A percentile compares a stretch with the other conserved stretches of the same genome.
phyloP scores from a whole-genome alignment of 768 basidiomycete genomes.

The Butyriboletus loyo region DNA sequence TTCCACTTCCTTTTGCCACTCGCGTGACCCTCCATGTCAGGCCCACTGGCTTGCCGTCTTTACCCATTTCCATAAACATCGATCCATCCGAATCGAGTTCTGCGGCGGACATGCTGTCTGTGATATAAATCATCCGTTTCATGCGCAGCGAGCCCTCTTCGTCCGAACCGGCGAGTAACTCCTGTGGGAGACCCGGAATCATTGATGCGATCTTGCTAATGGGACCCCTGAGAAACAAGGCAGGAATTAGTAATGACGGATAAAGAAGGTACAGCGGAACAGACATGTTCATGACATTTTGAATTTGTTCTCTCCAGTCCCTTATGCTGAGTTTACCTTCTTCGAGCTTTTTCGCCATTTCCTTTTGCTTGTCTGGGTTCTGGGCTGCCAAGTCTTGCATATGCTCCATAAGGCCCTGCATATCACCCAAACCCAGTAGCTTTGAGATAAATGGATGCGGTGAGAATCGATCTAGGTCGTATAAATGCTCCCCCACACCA shows the following conservation, averaged over 20 bases:
- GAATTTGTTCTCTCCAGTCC: conserved; percentile 97
- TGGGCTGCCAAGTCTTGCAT: conserved; percentile 95
- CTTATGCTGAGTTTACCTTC: conserved; percentile 96
- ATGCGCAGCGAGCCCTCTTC: conserved; percentile 88
- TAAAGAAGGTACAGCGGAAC: conserved; percentile 25
- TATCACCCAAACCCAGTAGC: conserved; percentile 90
- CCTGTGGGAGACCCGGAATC: conserved; percentile 96
- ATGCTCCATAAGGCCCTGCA: conserved; percentile 97
- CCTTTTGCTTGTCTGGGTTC: conserved; percentile 96
- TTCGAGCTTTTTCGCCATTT: conserved; percentile 96
- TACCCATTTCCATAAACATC: conserved; percentile 80
- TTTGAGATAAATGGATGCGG: conserved; percentile 98
- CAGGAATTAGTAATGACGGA: conserved; percentile 5
- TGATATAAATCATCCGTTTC: conserved; percentile 98
- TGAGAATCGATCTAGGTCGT: conserved; percentile 93
- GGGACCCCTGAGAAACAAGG: conserved; percentile 70
- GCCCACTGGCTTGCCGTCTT: conserved; percentile 80
- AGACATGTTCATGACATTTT: conserved; percentile 97
- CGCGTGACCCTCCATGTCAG: conserved; percentile 88
- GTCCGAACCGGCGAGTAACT: conserved; percentile 86
- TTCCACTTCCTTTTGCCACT: conserved; percentile 92
- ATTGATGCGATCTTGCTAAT: conserved; percentile 97
- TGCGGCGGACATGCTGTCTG: conserved; percentile 91
- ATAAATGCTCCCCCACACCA: conserved; percentile 96
- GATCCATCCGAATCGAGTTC: conserved; percentile 96